Percentiles rank a stretch among this genome's conserved stretches.
Evolutionary conservation across 768 basidiomycete genomes (phyloP).

Genomic region (Melanogaster broomeanus): DNA sequence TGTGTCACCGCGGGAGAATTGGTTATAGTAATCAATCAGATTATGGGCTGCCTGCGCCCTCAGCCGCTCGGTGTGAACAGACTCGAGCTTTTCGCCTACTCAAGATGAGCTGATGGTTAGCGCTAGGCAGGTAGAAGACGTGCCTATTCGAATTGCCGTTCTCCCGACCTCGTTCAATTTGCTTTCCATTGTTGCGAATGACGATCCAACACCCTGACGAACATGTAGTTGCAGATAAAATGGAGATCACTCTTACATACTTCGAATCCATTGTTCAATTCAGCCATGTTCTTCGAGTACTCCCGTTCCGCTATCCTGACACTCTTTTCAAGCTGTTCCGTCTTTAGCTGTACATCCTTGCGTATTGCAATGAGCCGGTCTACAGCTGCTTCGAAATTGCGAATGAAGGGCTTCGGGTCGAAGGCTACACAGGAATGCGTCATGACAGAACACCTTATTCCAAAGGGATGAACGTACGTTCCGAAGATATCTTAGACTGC

Average conservation of each 20-base stretch:
- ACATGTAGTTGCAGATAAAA: background rate
- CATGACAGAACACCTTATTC: background rate
- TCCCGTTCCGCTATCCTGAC: constrained; percentile 88
- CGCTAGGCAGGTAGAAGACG: background rate
- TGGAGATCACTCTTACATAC: constrained; percentile 43
- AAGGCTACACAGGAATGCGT: constrained; percentile 59
- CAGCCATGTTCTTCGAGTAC: constrained; percentile 92
- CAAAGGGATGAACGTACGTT: constrained; percentile 57
- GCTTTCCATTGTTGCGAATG: constrained; percentile 87
- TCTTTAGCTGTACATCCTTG: constrained; percentile 87
- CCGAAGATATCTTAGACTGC: constrained; percentile 80
- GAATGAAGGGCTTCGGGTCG: constrained; percentile 90
- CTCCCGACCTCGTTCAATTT: constrained; percentile 92
- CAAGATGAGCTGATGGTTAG: constrained; percentile 7
- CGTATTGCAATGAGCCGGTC: constrained; percentile 86
- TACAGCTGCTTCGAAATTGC: constrained; percentile 88
- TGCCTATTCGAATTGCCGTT: constrained; percentile 92
- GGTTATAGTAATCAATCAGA: constrained; percentile 91
- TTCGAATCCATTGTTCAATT: constrained; percentile 92
- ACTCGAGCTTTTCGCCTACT: constrained; percentile 92
- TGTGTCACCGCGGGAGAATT: constrained; percentile 83
- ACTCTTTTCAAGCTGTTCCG: constrained; percentile 90
- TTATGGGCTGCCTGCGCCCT: constrained; percentile 94
- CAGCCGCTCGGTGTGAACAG: constrained; percentile 88
- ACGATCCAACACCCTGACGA: constrained; percentile 77